phyloP scores from a whole-genome alignment of 2,329 filamentous ascomycete genomes.

The Cladosporium sp. region DNA sequence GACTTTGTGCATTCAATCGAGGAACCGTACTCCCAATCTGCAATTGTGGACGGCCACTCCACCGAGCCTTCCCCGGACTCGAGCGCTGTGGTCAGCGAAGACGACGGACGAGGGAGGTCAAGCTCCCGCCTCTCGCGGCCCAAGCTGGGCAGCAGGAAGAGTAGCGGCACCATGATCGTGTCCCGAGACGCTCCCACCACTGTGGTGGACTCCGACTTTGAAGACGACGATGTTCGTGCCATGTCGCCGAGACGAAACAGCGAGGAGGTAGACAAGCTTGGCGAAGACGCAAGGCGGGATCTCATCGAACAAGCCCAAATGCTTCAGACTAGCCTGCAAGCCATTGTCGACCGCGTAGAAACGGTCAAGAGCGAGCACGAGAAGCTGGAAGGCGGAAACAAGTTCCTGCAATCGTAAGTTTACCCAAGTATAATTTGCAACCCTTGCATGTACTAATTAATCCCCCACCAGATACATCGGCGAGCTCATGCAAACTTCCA shows the following conservation, averaged over 20 bases:
- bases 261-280: conserved; percentile 83
- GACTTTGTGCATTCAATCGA: conserved; percentile 10
- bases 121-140: conserved; percentile 46
- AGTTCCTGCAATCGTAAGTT: conserved; percentile 72
- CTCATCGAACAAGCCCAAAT: conserved; percentile 75
- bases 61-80: conserved; percentile 26
- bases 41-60: conserved; percentile 14
- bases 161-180: conserved; percentile 75
- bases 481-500: conserved; percentile 77
- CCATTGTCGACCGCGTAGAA: conserved; percentile 89
- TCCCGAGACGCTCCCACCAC: conserved; percentile 58
- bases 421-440: not conserved
- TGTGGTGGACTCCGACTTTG: conserved; percentile 64
- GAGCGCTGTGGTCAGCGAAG: conserved; percentile 30
- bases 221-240: conserved; percentile 81
- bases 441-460: conserved; percentile 2
- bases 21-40: conserved; percentile 2
- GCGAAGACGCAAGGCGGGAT: conserved; percentile 69
- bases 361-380: conserved; percentile 92
- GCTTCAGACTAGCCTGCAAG: conserved; percentile 82
- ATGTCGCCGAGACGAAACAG: conserved; percentile 93
- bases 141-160: conserved; percentile 66
- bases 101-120: conserved; percentile 20
- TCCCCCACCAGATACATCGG: conserved; percentile 74
- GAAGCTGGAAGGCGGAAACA: conserved; percentile 95